phyloP scores from a whole-genome alignment of 345 rosid species.

The Citrus glauca region DNA sequence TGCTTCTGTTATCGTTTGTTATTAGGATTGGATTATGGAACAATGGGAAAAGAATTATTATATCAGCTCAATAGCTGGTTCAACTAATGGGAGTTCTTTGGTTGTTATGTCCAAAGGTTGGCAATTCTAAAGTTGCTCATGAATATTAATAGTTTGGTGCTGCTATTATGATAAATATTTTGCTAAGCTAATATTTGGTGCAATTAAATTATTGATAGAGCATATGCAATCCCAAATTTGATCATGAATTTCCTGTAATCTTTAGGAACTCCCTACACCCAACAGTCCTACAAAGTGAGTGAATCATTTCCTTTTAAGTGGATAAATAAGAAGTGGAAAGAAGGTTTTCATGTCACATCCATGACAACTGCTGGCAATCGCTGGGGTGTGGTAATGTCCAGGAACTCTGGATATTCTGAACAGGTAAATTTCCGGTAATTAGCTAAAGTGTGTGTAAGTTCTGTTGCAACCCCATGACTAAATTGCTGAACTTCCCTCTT shows the following conservation, averaged over 20 bases:
- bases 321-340: slow-evolving; percentile 99
- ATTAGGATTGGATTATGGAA: slow-evolving; percentile 98
- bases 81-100: slow-evolving; percentile 83
- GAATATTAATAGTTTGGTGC: neutral
- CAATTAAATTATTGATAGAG: neutral
- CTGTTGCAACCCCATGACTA: neutral
- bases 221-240: slow-evolving; percentile 1
- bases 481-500: slow-evolving; percentile 9
- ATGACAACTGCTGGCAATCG: slow-evolving; percentile 94
- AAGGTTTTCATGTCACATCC: slow-evolving; percentile 96
- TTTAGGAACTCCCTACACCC: slow-evolving; percentile 89
- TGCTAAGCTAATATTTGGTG: neutral
- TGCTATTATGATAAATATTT: neutral
- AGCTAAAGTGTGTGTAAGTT: neutral
- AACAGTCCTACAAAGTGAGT: slow-evolving; percentile 98
- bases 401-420: slow-evolving; percentile 81
- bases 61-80: slow-evolving; percentile 92
- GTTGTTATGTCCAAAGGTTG: slow-evolving; percentile 96
- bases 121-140: neutral
- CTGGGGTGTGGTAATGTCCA: slow-evolving; percentile 97
- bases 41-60: slow-evolving; percentile 96
- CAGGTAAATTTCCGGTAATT: slow-evolving; percentile 45
- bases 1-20: slow-evolving; percentile 8
- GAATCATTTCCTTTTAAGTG: slow-evolving; percentile 96
- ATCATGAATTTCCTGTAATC: slow-evolving; percentile 15